Conservation (phyloP, 345 rosid species). For the Durio zibethinus region DNA sequence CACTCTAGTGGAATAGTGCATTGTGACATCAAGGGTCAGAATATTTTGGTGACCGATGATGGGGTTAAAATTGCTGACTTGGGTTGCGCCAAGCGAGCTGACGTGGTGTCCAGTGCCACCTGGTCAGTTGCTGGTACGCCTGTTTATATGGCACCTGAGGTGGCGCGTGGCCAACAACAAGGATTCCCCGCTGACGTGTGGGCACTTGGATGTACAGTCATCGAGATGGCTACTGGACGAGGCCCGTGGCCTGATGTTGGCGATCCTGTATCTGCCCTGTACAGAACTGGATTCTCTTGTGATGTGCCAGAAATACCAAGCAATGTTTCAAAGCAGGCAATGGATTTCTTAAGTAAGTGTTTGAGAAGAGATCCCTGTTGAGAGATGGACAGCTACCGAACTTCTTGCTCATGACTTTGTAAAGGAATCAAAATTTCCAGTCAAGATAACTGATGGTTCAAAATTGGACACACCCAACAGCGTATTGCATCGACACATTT, state of each 20-base stretch:
- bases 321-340: conserved; percentile 34
- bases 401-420: conserved; percentile 47
- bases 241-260: conserved; percentile 36
- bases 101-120: not conserved
- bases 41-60: conserved; percentile 35
- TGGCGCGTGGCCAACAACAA: conserved; percentile 54
- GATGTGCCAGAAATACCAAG: conserved; percentile 43
- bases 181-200: conserved; percentile 53
- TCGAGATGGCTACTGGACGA: conserved; percentile 57
- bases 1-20: conserved; percentile 62
- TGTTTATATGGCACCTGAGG: conserved; percentile 67
- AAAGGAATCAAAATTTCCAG: not conserved
- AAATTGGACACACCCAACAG: conserved; percentile 38
- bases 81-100: conserved; percentile 47
- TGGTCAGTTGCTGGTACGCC: conserved; percentile 44
- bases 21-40: conserved; percentile 68
- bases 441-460: not conserved
- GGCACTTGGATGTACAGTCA: conserved; percentile 58
- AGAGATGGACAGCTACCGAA: conserved; percentile 49
- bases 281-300: conserved; percentile 43
- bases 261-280: conserved; percentile 45
- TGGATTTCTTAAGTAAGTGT: conserved; percentile 53
- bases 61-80: conserved; percentile 60
- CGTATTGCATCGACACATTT: conserved; percentile 28
- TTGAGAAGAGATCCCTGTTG: conserved; percentile 39